Evolutionary conservation across 148 eudicot genomes (phyloP).

Genomic region (Spergularia bocconei): DNA sequence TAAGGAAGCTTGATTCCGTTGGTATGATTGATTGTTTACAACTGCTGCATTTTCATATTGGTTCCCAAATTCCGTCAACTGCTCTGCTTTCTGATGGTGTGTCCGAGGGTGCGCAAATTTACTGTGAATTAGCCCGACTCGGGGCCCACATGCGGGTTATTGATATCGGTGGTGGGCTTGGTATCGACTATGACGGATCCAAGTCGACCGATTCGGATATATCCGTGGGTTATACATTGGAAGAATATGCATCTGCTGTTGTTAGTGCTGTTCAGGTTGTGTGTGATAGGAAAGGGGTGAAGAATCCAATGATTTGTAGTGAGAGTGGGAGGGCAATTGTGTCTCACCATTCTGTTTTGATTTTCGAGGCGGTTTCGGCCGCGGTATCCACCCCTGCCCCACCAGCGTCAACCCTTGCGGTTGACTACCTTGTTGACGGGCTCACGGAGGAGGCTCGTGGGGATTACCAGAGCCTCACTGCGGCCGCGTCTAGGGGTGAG

Average conservation of each 20-base stretch:
- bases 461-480: conserved; percentile 47
- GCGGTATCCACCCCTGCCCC: conserved; percentile 23
- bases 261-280: conserved; percentile 54
- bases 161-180: conserved; percentile 90
- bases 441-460: conserved; percentile 51
- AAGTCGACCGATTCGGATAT: conserved; percentile 66
- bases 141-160: conserved; percentile 83
- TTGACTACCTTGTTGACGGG: conserved; percentile 42
- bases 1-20: conserved; percentile 48
- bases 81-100: conserved; percentile 67
- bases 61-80: conserved; percentile 93
- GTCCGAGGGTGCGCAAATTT: conserved; percentile 78
- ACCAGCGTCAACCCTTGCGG: conserved; percentile 30
- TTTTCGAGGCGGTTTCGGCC: conserved; percentile 73
- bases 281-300: conserved; percentile 53
- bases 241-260: conserved; percentile 85
- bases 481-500: conserved; percentile 56
- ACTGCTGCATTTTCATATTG: conserved; percentile 88
- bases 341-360: conserved; percentile 75
- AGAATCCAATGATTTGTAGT: conserved; percentile 65
- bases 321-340: conserved; percentile 94
- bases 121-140: conserved; percentile 66
- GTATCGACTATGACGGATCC: conserved; percentile 91
- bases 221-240: conserved; percentile 67
- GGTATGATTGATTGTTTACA: conserved; percentile 90